Conservation (phyloP, 1,284 basidiomycete genomes). For the Sporisorium graminicola region DNA sequence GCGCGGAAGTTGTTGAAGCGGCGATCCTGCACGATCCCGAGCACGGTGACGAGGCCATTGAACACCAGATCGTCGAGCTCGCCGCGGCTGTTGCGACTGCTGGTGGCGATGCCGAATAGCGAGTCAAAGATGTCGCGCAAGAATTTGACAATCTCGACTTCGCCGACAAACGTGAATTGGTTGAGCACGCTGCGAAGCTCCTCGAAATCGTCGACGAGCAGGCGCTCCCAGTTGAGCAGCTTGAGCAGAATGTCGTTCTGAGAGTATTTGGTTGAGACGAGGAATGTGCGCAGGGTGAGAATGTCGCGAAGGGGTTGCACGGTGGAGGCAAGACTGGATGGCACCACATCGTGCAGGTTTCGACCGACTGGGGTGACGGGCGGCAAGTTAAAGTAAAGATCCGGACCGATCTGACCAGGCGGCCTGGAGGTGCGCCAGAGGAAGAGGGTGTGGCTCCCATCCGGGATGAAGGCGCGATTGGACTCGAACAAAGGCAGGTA, state of each 20-base stretch:
- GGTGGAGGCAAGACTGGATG: slow-evolving; percentile 50
- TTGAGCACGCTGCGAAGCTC: slow-evolving; percentile 79
- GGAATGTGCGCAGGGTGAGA: slow-evolving; percentile 84
- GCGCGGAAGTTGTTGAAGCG: slow-evolving; percentile 87
- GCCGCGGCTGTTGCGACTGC: slow-evolving; percentile 79
- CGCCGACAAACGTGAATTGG: slow-evolving; percentile 89
- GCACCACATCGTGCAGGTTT: slow-evolving; percentile 71
- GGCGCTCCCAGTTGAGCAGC: slow-evolving; percentile 83
- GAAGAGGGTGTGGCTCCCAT: slow-evolving; percentile 84
- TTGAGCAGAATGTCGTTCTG: slow-evolving; percentile 88
- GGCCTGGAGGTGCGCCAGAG: slow-evolving; percentile 60
- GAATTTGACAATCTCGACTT: slow-evolving; percentile 85
- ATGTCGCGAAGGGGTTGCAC: slow-evolving; percentile 75
- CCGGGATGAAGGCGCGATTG: slow-evolving; percentile 84
- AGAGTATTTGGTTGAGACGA: slow-evolving; percentile 92
- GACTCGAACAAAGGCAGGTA: slow-evolving; percentile 89
- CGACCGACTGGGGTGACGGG: slow-evolving; percentile 76
- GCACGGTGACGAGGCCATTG: slow-evolving; percentile 88
- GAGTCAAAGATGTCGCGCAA: slow-evolving; percentile 90
- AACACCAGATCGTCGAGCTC: slow-evolving; percentile 90
- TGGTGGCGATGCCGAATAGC: slow-evolving; percentile 88
- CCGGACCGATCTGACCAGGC: slow-evolving; percentile 75
- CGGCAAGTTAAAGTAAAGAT: slow-evolving; percentile 73
- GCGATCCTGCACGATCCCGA: slow-evolving; percentile 85
- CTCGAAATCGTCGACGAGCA: slow-evolving; percentile 73